These are phyloP conservation scores for Annulohypoxylon moriforme DNA, from an alignment of 495 filamentous ascomycete genomes.

Conservation along the genomic window DNA sequence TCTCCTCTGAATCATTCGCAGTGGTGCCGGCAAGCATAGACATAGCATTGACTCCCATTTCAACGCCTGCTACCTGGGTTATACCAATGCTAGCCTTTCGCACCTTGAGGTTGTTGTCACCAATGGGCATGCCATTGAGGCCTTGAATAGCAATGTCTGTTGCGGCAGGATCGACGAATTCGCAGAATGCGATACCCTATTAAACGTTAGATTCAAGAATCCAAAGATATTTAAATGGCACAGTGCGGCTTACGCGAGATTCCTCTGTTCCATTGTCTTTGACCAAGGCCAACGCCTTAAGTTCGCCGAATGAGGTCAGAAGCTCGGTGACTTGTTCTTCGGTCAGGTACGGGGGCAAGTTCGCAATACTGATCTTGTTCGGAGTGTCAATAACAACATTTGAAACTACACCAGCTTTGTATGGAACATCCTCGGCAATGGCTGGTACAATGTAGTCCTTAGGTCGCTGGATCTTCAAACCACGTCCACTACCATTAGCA, in stretches of 20 bases:
- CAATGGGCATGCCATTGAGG: conserved; percentile 90
- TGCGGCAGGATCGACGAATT: conserved; percentile 81
- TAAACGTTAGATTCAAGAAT: conserved; percentile 28
- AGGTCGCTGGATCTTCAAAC: conserved; percentile 85
- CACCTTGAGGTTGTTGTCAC: conserved; percentile 85
- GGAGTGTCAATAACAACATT: conserved; percentile 88
- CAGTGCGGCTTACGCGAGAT: conserved; percentile 76
- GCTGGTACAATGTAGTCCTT: conserved; percentile 98
- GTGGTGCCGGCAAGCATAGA: conserved; percentile 97
- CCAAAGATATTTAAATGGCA: background rate
- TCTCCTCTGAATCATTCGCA: conserved; percentile 72
- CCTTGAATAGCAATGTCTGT: conserved; percentile 91
- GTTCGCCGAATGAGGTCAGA: conserved; percentile 86
- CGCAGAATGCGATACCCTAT: conserved; percentile 96
- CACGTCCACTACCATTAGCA: conserved; percentile 65
- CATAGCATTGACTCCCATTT: conserved; percentile 98
- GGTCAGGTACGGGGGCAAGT: conserved; percentile 85
- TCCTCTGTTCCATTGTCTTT: conserved; percentile 89
- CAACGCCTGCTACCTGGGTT: conserved; percentile 87
- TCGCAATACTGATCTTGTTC: conserved; percentile 93
- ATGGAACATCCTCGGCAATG: conserved; percentile 76
- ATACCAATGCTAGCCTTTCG: conserved; percentile 89
- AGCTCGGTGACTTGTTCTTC: conserved; percentile 94
- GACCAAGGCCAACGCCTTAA: conserved; percentile 92
- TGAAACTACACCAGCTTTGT: conserved; percentile 81